Evolutionary conservation across 108 stramenopile genomes (phyloP), one percentile per base, ranked within the genome.

Genomic region (Cyclotella cryptica): DNA sequence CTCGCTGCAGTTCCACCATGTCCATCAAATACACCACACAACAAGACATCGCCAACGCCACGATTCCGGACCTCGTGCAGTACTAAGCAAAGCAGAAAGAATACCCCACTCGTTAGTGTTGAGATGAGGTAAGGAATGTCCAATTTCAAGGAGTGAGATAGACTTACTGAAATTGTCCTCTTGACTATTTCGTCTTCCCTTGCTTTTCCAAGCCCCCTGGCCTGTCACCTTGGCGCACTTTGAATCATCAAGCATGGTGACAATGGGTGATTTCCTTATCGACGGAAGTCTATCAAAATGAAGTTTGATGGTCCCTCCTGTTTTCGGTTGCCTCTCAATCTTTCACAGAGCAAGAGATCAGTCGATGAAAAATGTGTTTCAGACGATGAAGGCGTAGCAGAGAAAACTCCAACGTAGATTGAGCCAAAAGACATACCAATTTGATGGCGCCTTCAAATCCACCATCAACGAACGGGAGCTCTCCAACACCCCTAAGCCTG

Each of bases 11-110:
- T 81, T 21, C 93, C 93, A 1, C 89, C 88, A 55, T 94, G 93
- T 14, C 93, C 93, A 80, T 94, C 93, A 82, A 91, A 84, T 6
- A 94, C 90, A 26, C 90, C 93, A n/a, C 89, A 83, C 5, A 94
- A 49, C 10, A 92, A 60, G 8, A 89, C 78, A 52, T 87, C 82
- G 52, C 88, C 79, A n/a, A 77, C 71, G 27, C 69, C 59, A 62
- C 83, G 76, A 46, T 90, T 85, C 49, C 43, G 46, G 28, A 92
- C 88, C 30, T 92, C 89, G 42, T 90, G 88, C 18, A 92, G 72
- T 18, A 94, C 82, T 77, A 49, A n/a, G n/a, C n/a, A n/a, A n/a
- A n/a, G n/a, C n/a, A n/a, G n/a, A n/a, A n/a, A n/a, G n/a, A n/a
- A n/a, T n/a, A n/a, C n/a, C n/a, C n/a, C n/a, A n/a, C n/a, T n/a